Evolutionary conservation across 305 asterid species (phyloP), one percentile per base, ranked within the genome.

Genomic region (Fraxinus greggii): DNA sequence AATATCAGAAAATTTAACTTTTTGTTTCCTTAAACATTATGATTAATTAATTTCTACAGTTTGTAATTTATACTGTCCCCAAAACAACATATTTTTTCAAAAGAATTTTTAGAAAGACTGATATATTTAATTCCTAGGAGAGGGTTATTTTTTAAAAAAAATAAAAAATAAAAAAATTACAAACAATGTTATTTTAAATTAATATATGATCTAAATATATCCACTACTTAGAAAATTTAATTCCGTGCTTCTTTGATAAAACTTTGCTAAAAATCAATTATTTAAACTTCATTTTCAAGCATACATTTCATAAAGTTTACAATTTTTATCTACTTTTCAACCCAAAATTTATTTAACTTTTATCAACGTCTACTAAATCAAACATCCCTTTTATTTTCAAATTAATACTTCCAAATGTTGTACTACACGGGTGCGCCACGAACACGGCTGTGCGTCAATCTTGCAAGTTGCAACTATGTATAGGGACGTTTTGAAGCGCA

Each of bases 381-480:
- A 3, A 42, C 54, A 0, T 3, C 5, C 56, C 19, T 2, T 45
- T 45, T 12, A 13, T 45, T 45, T 45, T 45, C 19, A 45, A 4
- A 45, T 45, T 13, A 45, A 45, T 45, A 45, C 56, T 13, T 45
- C 19, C 19, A 45, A 13, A 13, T 19, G 1, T 13, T 45, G 13
- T 19, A 3, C 19, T 45, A 3, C 19, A n/a, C 3, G 54, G 33
- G 31, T n/a, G 8, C 4, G 10, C 32, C 23, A 0, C 51, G 0
- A 40, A 73, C 15, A 73, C 15, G 3, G 2, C 8, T 0, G 54
- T 61, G 72, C 31, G 0, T 19, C 29, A 21, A 23, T 3, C 32
- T 38, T 69, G 83, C 88, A 83, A 86, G 73, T 86, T 80, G 86
- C 67, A 56, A 79, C 7, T 2, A n/a, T 42, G 5, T 29, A 51